phyloP scores from a whole-genome alignment of 1,284 basidiomycete genomes.

The Porogramme epimiltina region DNA sequence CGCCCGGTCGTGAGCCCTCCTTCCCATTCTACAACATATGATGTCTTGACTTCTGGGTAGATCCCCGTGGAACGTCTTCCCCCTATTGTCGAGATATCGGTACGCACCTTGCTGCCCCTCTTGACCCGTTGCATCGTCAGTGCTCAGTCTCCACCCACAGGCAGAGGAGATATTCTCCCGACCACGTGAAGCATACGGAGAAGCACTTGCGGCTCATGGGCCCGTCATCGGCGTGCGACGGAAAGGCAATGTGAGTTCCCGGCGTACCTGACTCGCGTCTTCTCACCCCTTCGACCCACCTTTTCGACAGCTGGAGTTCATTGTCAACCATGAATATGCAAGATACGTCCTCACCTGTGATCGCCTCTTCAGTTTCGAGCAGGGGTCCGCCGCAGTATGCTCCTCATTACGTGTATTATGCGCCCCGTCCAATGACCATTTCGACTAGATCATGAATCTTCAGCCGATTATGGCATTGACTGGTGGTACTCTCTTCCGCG shows the following conservation, averaged over 20 bases:
- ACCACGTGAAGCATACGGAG: slow-evolving; percentile 34
- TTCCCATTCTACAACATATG: background rate
- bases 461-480: slow-evolving; percentile 29
- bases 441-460: slow-evolving; percentile 26
- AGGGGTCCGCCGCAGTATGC: slow-evolving; percentile 34
- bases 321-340: slow-evolving; percentile 32
- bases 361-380: slow-evolving; percentile 36
- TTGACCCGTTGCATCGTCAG: no score
- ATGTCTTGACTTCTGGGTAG: slow-evolving; percentile 1
- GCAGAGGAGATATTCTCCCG: slow-evolving; percentile 32
- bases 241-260: slow-evolving; percentile 30
- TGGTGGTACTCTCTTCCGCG: slow-evolving; percentile 22
- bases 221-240: slow-evolving; percentile 36
- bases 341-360: slow-evolving; percentile 33
- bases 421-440: background rate
- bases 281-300: no score
- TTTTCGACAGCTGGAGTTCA: slow-evolving; percentile 38
- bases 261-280: background rate
- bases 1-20: slow-evolving; percentile 5
- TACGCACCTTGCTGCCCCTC: background rate
- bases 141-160: slow-evolving; percentile 9
- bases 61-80: slow-evolving; percentile 21
- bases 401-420: background rate
- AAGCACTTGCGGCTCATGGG: slow-evolving; percentile 31
- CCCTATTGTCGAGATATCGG: slow-evolving; percentile 23